phyloP scores from a whole-genome alignment of 1,284 basidiomycete species.

The Leccinum subfulvum region DNA sequence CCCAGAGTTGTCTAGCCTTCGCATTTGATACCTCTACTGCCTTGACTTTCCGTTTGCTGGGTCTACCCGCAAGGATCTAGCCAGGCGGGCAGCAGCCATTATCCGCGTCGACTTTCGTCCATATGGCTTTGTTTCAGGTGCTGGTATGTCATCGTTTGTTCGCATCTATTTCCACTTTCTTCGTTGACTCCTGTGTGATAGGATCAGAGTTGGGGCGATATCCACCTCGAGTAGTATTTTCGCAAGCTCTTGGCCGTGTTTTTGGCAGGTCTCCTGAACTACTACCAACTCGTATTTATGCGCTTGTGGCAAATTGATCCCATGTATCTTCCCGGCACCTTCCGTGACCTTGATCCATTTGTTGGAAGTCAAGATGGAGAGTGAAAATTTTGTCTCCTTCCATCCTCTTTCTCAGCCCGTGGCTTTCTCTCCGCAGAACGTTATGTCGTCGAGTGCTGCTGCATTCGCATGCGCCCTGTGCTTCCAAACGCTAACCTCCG shows the following conservation, averaged over 20 bases:
- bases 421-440: slow-evolving; percentile 8
- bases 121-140: slow-evolving; percentile 91
- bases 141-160: slow-evolving; percentile 47
- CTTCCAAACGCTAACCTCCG: not conserved
- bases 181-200: slow-evolving; percentile 23
- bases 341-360: slow-evolving; percentile 78
- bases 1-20: slow-evolving; percentile 63
- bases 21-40: slow-evolving; percentile 68
- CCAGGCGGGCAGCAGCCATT: slow-evolving; percentile 41
- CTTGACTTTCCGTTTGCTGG: slow-evolving; percentile 70
- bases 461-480: slow-evolving; percentile 7
- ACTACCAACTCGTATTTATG: slow-evolving; percentile 88
- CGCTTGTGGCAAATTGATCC: slow-evolving; percentile 91
- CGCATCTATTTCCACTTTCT: not conserved
- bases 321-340: slow-evolving; percentile 80
- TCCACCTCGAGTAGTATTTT: slow-evolving; percentile 78
- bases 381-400: not conserved
- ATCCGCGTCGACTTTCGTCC: slow-evolving; percentile 79
- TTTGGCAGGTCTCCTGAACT: slow-evolving; percentile 60
- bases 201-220: slow-evolving; percentile 84
- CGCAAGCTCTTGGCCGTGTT: slow-evolving; percentile 89
- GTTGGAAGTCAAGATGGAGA: too few species aligned
- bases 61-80: too few species aligned
- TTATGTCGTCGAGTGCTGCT: slow-evolving; percentile 1
- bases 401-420: slow-evolving; percentile 10